A percentile compares a stretch with the other conserved stretches of the same genome.
phyloP scores from a whole-genome alignment of 352 stramenopile genomes.

The Pseudoperonospora humuli region DNA sequence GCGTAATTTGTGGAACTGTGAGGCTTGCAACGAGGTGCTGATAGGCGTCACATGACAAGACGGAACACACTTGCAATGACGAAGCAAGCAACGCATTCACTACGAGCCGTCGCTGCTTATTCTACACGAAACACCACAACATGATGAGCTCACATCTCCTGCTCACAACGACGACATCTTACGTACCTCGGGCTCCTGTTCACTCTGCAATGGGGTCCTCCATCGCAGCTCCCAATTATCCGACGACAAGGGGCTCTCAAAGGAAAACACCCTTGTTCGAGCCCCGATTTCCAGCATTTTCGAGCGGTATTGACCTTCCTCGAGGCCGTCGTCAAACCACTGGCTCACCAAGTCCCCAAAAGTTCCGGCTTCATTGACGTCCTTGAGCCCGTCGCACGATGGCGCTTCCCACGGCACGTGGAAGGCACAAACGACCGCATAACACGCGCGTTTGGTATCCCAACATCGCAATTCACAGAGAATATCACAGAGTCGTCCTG shows the following conservation, averaged over 20 bases:
- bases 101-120: conserved; percentile 55
- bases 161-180: no score
- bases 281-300: conserved; percentile 38
- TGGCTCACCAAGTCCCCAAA: conserved; percentile 66
- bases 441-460: conserved; percentile 43
- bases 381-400: conserved; percentile 5
- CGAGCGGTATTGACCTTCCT: conserved; percentile 34
- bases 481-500: conserved; percentile 53
- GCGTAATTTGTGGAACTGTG: conserved; percentile 22
- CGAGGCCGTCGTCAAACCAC: conserved; percentile 62
- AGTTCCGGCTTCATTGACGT: conserved; percentile 37
- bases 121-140: conserved; percentile 24
- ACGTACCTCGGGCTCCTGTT: conserved; percentile 46
- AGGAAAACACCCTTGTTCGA: conserved; percentile 22
- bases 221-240: conserved; percentile 79
- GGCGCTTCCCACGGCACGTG: conserved; percentile 62
- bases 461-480: conserved; percentile 67
- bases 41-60: conserved; percentile 32
- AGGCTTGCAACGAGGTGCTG: conserved; percentile 30
- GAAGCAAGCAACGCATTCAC: conserved; percentile 63
- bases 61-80: conserved; percentile 54
- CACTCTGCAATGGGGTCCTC: conserved; percentile 50
- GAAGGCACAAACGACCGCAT: conserved; percentile 53
- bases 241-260: conserved; percentile 29
- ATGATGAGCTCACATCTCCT: conserved; percentile 3